Evolutionary conservation across 164 flowering plant genomes (phyloP).

Genomic region (Brasenia schreberi): DNA sequence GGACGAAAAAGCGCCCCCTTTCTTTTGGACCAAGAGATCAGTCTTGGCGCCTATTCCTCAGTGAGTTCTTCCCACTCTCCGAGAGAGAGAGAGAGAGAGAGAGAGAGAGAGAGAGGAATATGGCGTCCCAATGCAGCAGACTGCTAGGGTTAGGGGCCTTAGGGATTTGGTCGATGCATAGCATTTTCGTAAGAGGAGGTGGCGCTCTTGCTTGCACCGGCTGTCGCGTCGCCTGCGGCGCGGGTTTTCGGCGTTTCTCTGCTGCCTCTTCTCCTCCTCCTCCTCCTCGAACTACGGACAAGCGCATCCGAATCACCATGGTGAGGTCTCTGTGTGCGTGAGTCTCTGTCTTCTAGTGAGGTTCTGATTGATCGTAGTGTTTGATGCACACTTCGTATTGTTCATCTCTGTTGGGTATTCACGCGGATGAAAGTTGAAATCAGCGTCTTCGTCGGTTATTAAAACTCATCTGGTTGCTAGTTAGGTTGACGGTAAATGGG

Average conservation of each 20-base stretch:
- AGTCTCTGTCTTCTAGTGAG: background rate
- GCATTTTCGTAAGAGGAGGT: background rate
- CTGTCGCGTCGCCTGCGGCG: background rate
- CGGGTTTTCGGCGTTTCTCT: background rate
- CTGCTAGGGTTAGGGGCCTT: background rate
- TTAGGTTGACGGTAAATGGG: too few relatives aligned
- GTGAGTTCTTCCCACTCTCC: too few relatives aligned
- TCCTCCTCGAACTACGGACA: background rate
- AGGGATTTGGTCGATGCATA: background rate
- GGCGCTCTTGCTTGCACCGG: background rate
- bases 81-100: too few relatives aligned
- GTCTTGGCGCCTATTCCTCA: too few relatives aligned
- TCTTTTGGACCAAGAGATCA: too few relatives aligned
- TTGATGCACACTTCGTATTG: too few relatives aligned
- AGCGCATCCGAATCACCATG: background rate
- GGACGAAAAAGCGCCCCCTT: too few relatives aligned
- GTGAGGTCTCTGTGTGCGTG: background rate
- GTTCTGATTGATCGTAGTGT: background rate
- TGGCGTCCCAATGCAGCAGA: background rate
- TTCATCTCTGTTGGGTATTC: too few relatives aligned
- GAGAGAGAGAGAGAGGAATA: background rate
- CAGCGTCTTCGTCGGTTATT: too few relatives aligned
- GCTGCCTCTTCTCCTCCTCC: background rate
- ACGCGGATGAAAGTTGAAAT: too few relatives aligned
- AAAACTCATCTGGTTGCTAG: too few relatives aligned